Conservation (phyloP, 73 alveolate species). For the Uronychia setigera region DNA sequence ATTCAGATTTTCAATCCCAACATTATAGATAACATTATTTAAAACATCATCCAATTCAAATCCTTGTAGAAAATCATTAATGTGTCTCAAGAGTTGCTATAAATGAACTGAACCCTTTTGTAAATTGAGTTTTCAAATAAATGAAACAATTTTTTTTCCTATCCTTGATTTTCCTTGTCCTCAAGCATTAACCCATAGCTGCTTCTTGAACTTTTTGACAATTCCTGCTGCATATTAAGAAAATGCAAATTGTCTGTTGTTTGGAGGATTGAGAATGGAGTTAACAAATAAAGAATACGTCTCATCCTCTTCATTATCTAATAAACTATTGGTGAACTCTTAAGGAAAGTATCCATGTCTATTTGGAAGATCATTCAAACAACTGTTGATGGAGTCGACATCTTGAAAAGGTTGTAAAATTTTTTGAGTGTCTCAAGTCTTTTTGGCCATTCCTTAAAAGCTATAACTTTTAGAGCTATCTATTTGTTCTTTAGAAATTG, state of each 20-base stretch:
- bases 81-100: too few species aligned
- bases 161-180: too few species aligned
- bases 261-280: not conserved
- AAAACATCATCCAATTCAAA: too few species aligned
- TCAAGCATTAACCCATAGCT: too few species aligned
- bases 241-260: not conserved
- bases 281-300: not conserved
- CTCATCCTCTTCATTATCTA: not conserved
- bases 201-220: too few species aligned
- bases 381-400: not conserved
- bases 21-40: too few species aligned
- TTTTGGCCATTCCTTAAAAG: not conserved
- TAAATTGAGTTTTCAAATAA: too few species aligned
- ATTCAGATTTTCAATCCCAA: too few species aligned
- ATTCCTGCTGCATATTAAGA: too few species aligned
- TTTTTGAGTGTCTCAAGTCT: not conserved
- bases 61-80: too few species aligned
- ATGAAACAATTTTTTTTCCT: too few species aligned
- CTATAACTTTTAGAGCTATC: not conserved
- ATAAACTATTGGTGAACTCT: not conserved
- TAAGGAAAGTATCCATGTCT: not conserved
- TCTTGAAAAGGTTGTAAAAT: not conserved
- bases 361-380: not conserved
- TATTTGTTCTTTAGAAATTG: not conserved
- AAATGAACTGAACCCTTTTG: too few species aligned